Base-by-base conservation (phyloP, 257 asterid species). In the Capsicum chinense region DNA sequence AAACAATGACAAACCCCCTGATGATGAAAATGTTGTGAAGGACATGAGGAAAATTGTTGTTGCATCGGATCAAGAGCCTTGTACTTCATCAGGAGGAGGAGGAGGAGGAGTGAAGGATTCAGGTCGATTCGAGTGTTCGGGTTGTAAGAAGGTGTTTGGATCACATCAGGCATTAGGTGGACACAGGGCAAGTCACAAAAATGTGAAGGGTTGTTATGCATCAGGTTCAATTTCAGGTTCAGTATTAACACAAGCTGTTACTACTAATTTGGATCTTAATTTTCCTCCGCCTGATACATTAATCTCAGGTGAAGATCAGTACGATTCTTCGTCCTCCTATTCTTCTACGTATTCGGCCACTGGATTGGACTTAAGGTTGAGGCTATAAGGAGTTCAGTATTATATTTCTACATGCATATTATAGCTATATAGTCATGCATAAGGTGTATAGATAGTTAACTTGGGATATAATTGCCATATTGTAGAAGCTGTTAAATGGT, bases 141-240 rank as follows among this genome's bases (percentile, higher is more conserved):
- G 98, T 89, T 92, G 98, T 86, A 93, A 92, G 92, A 95, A 93
- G 81, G 97, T 94, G 79, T 94, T 95, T 42, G 91, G 92, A 2
- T 93, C 97, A 50, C 97, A 90, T 35, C 98, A 95, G 90, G 98
- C 98, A 0, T 76, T 94, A 19, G 98, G 97, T 56, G 99, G 99
- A 6, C 99, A 94, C 60, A 86, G 97, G 33, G 99, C 99, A 3
- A 95, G 92, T 86, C 98, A 94, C 88, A 95, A 93, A 89, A 95
- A 95, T 9, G 98, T 93, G 4, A 95, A 92, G 86, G 98, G 99
- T 2, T 95, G 99, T 60, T 94, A 81, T 52, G 98, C 99, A 56
- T 97, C 86, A 81, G 86, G 71, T 81, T 91, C 86, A 84, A 86
- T 59, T 85, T 92, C 1, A 93, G 98, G 84, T 83, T 84, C 68